Evolutionary conservation across 164 flowering plant genomes (phyloP).

Genomic region (Nelumbo lutea): DNA sequence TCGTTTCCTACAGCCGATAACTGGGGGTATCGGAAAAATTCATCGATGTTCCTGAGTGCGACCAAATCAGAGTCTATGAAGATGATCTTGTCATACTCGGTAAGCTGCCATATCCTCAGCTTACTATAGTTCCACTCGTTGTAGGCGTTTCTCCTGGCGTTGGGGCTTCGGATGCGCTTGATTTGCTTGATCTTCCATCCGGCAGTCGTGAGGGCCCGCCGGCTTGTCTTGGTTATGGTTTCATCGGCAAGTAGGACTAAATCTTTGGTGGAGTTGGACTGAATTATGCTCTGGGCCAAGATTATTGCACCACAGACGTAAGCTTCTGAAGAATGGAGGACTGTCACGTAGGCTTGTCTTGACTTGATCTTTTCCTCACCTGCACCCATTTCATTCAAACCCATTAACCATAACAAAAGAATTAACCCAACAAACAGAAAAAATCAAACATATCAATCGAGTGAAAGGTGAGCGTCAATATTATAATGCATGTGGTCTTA

Average conservation of each 20-base stretch:
- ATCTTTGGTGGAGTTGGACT: constrained; percentile 51
- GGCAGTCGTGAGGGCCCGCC: constrained; percentile 40
- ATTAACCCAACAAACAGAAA: not conserved
- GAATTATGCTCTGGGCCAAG: constrained; percentile 71
- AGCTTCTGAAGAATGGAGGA: constrained; percentile 75
- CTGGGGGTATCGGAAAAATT: constrained; percentile 50
- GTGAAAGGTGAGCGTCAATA: not conserved
- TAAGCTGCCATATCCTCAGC: constrained; percentile 72
- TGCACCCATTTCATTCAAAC: constrained; percentile 8
- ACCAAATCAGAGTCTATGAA: constrained; percentile 77
- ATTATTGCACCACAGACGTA: constrained; percentile 86
- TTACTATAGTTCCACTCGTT: constrained; percentile 94
- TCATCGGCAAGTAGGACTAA: constrained; percentile 71
- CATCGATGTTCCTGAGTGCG: constrained; percentile 53
- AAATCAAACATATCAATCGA: not conserved
- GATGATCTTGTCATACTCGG: constrained; percentile 58
- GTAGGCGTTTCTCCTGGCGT: constrained; percentile 47
- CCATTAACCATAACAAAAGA: not conserved
- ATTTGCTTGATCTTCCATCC: constrained; percentile 76
- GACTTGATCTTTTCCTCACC: constrained; percentile 19
- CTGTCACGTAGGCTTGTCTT: constrained; percentile 71
- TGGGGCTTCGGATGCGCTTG: constrained; percentile 52
- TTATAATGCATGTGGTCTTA: no score
- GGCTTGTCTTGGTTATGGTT: constrained; percentile 31
- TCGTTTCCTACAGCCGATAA: constrained; percentile 52